These are phyloP conservation scores for Yarrowia sp. DNA, from an alignment of 805 yeast genomes.

Conservation along the genomic window DNA sequence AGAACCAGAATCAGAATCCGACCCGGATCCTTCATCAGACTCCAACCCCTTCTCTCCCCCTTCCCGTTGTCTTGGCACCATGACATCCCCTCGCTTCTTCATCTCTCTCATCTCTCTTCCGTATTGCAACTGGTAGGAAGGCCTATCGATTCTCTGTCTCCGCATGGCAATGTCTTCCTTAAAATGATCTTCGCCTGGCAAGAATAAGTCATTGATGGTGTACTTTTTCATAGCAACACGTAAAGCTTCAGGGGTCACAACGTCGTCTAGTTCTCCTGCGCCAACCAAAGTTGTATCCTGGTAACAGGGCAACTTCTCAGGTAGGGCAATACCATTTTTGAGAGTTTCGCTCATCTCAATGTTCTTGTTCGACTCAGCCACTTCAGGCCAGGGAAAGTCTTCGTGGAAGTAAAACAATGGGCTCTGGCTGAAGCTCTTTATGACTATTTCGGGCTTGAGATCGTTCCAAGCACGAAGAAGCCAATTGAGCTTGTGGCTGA, in stretches of 20 bases:
- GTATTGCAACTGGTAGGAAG: too few relatives aligned
- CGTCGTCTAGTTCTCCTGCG: neutral
- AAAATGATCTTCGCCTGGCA: neutral
- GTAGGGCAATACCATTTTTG: neutral
- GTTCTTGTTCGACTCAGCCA: neutral
- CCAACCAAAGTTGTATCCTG: neutral
- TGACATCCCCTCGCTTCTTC: neutral
- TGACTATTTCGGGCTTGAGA: neutral
- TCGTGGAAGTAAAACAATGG: neutral
- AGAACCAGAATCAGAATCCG: too few relatives aligned
- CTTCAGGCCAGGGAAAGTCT: neutral
- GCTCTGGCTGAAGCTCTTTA: neutral
- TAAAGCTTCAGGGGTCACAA: neutral
- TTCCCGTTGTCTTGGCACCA: too few relatives aligned
- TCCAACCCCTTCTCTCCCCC: too few relatives aligned
- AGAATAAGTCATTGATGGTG: neutral
- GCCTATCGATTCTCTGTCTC: neutral
- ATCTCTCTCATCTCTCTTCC: neutral
- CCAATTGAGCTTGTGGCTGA: constrained; percentile 3
- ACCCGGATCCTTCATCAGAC: too few relatives aligned
- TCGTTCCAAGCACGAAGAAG: neutral
- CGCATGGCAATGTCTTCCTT: neutral
- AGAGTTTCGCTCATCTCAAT: neutral
- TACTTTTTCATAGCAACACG: neutral
- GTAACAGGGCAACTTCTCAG: neutral